phyloP scores from a whole-genome alignment of 139 green algal genomes.

The Coelastrella sp. region DNA sequence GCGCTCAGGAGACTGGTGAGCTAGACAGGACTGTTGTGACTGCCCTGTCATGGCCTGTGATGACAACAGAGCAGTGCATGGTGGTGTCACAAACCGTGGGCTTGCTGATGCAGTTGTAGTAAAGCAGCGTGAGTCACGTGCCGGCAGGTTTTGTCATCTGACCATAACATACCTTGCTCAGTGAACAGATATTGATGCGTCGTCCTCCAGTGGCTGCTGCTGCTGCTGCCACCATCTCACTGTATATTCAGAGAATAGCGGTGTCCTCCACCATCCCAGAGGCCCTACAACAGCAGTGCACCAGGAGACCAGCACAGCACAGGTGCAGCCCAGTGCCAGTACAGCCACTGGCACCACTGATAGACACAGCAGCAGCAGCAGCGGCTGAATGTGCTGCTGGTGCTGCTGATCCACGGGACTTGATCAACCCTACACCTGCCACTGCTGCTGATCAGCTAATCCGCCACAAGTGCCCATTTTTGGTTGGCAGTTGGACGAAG shows the following conservation, averaged over 20 bases:
- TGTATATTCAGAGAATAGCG: background rate
- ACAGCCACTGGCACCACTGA: background rate
- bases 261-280: background rate
- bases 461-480: background rate
- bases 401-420: background rate
- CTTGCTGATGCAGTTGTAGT: background rate
- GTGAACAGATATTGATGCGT: too few species aligned
- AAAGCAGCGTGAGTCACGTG: background rate
- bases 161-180: too few species aligned
- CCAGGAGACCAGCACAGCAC: background rate
- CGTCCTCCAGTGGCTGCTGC: background rate
- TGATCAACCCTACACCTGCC: background rate
- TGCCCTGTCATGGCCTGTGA: too few species aligned
- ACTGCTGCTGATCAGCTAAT: too few species aligned
- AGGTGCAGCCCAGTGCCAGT: background rate
- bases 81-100: background rate
- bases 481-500: background rate
- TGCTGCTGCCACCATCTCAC: background rate
- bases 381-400: background rate
- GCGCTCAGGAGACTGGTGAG: conserved; percentile 11
- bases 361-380: background rate
- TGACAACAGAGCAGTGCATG: background rate
- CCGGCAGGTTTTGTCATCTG: background rate
- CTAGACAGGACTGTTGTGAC: background rate
- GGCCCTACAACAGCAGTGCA: background rate